Evolutionary conservation across 495 filamentous ascomycete genomes (phyloP).

Genomic region (Penicillium cosmopolitanum): DNA sequence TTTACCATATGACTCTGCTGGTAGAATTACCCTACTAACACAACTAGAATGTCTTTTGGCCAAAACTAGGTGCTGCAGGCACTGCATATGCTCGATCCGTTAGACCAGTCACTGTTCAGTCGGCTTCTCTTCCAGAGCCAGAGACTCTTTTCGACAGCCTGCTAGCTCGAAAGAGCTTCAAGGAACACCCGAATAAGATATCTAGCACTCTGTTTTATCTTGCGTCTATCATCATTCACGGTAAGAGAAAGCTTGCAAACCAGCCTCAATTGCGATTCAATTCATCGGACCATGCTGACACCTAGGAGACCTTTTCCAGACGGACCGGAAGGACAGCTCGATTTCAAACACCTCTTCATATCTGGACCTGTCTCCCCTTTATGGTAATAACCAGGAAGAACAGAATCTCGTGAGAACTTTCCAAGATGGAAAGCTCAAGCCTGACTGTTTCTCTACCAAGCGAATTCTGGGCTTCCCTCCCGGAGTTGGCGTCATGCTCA

Average conservation of each 20-base stretch:
- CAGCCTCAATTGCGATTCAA: neutral
- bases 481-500: conserved; percentile 74
- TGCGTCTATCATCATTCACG: conserved; percentile 88
- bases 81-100: conserved; percentile 76
- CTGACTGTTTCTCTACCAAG: conserved; percentile 79
- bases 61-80: conserved; percentile 65
- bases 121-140: conserved; percentile 72
- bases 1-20: neutral
- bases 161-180: conserved; percentile 63
- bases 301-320: conserved; percentile 60
- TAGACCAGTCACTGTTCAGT: conserved; percentile 62
- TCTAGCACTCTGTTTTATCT: conserved; percentile 90
- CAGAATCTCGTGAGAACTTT: conserved; percentile 78
- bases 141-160: conserved; percentile 77
- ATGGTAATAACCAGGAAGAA: conserved; percentile 78
- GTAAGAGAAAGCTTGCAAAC: conserved; percentile 27
- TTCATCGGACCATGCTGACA: conserved; percentile 20
- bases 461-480: conserved; percentile 81
- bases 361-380: conserved; percentile 81
- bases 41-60: conserved; percentile 59
- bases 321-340: conserved; percentile 56
- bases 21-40: neutral
- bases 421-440: conserved; percentile 81
- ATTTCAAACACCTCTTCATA: conserved; percentile 81
- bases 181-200: conserved; percentile 75